Percentiles rank a stretch among this genome's conserved stretches.
Evolutionary conservation across 1,139 yeast genomes (phyloP).

Genomic region (Nakaseomyces kungkrabaensis): DNA sequence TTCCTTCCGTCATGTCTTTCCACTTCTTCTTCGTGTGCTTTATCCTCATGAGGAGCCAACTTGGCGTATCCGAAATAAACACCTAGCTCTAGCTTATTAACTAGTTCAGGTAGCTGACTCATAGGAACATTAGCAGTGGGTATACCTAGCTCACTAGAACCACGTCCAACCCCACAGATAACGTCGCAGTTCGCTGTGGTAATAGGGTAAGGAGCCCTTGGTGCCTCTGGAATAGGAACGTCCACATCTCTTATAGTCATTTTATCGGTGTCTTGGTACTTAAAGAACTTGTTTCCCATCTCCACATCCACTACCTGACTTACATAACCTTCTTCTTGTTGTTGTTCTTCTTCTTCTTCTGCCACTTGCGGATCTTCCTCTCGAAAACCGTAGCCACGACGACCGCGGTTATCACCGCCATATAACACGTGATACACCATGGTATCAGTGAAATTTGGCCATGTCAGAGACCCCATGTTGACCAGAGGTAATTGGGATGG

Average conservation of each 20-base stretch:
- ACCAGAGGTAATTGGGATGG: too few relatives aligned
- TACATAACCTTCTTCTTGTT: too few relatives aligned
- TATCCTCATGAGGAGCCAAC: conserved; percentile 11
- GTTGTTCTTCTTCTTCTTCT: too few relatives aligned
- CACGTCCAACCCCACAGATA: conserved; percentile 89
- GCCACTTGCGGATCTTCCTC: not conserved
- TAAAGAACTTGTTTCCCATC: not conserved
- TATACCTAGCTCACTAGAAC: conserved; percentile 84
- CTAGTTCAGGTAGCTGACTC: conserved; percentile 35
- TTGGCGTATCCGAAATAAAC: conserved; percentile 83
- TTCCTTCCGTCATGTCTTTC: conserved; percentile 31
- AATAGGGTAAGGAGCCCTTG: conserved; percentile 60
- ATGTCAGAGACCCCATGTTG: too few relatives aligned
- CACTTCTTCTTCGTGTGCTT: conserved; percentile 13
- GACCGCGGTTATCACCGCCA: not conserved
- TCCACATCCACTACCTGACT: not conserved
- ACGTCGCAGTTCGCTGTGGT: conserved; percentile 42
- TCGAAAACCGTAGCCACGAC: not conserved
- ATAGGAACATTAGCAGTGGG: conserved; percentile 92
- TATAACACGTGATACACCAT: not conserved
- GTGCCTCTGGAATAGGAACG: conserved; percentile 37
- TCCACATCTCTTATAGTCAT: conserved; percentile 11
- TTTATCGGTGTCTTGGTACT: not conserved
- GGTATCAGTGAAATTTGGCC: too few relatives aligned
- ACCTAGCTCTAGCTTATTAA: conserved; percentile 55